Conservation (phyloP, 176 grass and related monocot genomes). For the Raddia guianensis region DNA sequence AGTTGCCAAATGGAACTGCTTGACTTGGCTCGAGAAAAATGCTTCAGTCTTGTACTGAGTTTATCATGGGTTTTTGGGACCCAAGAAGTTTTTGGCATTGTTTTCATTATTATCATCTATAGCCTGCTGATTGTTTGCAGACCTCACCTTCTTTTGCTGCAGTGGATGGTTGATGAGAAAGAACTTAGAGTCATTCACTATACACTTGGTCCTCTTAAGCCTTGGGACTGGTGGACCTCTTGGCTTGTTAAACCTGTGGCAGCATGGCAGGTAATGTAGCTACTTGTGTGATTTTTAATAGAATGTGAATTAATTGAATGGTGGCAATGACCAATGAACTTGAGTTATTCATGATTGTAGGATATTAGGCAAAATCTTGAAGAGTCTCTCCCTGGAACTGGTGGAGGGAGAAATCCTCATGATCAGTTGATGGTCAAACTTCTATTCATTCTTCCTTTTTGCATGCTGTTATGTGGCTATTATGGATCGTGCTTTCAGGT, state of each 20-base stretch:
- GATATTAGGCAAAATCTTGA: constrained; percentile 69
- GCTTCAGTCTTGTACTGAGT: constrained; percentile 6
- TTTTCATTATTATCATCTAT: background rate
- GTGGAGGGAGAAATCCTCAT: constrained; percentile 66
- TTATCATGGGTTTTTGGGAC: constrained; percentile 16
- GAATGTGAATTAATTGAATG: constrained; percentile 23
- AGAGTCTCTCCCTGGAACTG: constrained; percentile 91
- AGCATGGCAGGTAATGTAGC: constrained; percentile 80
- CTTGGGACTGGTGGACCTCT: constrained; percentile 98
- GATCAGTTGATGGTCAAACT: constrained; percentile 69
- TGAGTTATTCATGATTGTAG: constrained; percentile 53
- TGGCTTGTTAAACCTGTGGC: constrained; percentile 98
- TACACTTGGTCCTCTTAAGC: constrained; percentile 88
- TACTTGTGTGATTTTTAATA: constrained; percentile 27
- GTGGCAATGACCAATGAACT: constrained; percentile 31
- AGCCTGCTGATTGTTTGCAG: constrained; percentile 11
- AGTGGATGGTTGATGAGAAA: constrained; percentile 99
- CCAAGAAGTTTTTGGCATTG: background rate
- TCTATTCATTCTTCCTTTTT: constrained; percentile 75
- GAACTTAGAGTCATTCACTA: constrained; percentile 95
- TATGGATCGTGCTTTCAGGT: constrained; percentile 83
- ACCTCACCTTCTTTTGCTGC: constrained; percentile 38
- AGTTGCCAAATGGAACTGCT: background rate
- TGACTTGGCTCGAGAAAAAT: background rate
- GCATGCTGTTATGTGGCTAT: constrained; percentile 70